Conservation (phyloP, 768 basidiomycete species). For the Boletellus ananas region DNA sequence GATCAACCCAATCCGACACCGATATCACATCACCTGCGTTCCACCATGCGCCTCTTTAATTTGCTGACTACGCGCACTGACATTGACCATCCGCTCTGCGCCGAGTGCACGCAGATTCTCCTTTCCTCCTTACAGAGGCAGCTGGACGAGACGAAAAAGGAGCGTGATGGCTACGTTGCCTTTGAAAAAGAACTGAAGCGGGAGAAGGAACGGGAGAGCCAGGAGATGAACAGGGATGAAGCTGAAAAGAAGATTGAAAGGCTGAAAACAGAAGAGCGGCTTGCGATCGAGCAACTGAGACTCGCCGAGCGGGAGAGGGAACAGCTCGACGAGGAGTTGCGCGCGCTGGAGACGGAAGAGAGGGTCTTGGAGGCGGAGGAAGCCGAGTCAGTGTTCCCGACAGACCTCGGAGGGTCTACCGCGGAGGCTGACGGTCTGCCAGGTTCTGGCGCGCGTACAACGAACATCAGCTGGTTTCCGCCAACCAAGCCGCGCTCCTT, state of each 20-base stretch:
- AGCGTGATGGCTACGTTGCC: conserved; percentile 88
- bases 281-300: conserved; percentile 71
- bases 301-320: conserved; percentile 73
- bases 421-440: conserved; percentile 6
- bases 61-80: conserved; percentile 72
- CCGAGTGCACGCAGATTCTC: conserved; percentile 87
- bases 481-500: conserved; percentile 65
- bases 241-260: conserved; percentile 70
- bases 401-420: neutral
- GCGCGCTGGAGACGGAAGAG: conserved; percentile 71
- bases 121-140: conserved; percentile 71
- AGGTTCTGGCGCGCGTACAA: conserved; percentile 86
- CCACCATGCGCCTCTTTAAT: conserved; percentile 71
- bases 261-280: conserved; percentile 62
- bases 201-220: conserved; percentile 70
- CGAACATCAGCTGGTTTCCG: conserved; percentile 58
- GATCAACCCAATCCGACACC: conserved; percentile 66
- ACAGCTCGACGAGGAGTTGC: conserved; percentile 70
- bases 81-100: conserved; percentile 91
- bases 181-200: conserved; percentile 87
- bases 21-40: conserved; percentile 73
- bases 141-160: conserved; percentile 86
- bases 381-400: conserved; percentile 55
- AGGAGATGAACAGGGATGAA: conserved; percentile 58
- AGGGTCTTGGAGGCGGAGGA: conserved; percentile 78